phyloP scores from a whole-genome alignment of 179 eudicot species.

The Actinidia chinensis region DNA sequence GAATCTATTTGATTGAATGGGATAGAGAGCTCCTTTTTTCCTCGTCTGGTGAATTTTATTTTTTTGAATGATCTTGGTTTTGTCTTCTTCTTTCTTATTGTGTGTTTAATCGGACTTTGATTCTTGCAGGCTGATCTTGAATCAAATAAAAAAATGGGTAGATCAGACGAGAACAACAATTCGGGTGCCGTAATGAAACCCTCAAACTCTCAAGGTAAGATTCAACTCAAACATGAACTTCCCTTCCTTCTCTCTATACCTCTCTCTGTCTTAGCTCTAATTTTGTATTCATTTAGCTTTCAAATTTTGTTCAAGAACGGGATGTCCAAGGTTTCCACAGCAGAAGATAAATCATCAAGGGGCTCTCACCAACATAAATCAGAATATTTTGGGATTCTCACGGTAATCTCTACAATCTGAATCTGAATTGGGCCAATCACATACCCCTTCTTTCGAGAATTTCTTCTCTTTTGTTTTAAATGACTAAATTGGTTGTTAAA shows the following conservation, averaged over 20 bases:
- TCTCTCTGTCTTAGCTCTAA: not conserved
- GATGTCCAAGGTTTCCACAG: constrained; percentile 6
- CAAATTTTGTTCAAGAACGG: not conserved
- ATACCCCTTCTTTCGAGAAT: not conserved
- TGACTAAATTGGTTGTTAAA: not conserved
- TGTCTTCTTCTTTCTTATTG: not conserved
- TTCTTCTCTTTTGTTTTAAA: not conserved
- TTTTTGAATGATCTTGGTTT: not conserved
- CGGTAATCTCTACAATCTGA: constrained; percentile 12
- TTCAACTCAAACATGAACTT: not conserved
- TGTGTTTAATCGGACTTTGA: not conserved
- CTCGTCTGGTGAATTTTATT: not conserved
- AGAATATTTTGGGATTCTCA: constrained; percentile 1
- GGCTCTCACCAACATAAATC: constrained; percentile 14
- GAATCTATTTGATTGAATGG: not conserved
- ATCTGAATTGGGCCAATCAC: not conserved
- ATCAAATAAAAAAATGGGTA: constrained; percentile 9
- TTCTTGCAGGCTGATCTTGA: constrained; percentile 15
- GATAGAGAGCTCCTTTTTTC: not conserved
- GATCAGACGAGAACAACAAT: constrained; percentile 14
- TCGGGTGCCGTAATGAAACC: not conserved
- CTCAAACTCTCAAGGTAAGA: constrained; percentile 1
- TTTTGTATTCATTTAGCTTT: not conserved
- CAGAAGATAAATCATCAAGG: constrained; percentile 4
- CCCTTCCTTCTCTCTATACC: not conserved